phyloP scores from a whole-genome alignment of 169 alveolate genomes.

The Cryptosporidium muris region DNA sequence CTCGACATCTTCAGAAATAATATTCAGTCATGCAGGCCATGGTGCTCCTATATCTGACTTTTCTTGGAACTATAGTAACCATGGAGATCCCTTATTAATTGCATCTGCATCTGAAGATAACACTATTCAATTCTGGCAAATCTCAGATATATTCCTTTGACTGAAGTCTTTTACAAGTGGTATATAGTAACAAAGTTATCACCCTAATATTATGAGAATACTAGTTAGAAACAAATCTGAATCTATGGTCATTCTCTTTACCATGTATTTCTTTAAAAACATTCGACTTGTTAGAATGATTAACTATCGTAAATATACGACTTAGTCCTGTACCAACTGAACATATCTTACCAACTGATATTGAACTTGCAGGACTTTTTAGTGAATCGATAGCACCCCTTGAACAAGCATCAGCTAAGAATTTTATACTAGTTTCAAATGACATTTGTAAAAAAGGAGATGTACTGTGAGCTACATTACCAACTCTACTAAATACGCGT shows the following conservation, averaged over 20 bases:
- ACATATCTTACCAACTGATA: constrained; percentile 52
- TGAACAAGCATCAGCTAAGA: constrained; percentile 89
- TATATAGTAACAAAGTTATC: neutral
- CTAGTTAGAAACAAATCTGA: neutral
- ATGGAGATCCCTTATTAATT: constrained; percentile 78
- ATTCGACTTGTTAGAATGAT: neutral
- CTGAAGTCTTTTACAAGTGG: neutral
- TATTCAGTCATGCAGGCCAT: constrained; percentile 85
- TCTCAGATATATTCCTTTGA: constrained; percentile 15
- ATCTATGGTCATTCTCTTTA: too few relatives aligned
- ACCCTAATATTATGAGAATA: neutral
- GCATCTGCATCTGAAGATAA: constrained; percentile 85
- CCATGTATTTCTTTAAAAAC: neutral
- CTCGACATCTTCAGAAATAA: constrained; percentile 26
- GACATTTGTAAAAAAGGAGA: constrained; percentile 97
- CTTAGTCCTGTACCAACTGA: constrained; percentile 56
- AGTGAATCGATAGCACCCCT: constrained; percentile 79
- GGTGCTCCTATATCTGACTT: constrained; percentile 81
- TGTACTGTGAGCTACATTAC: constrained; percentile 28
- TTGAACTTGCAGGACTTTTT: constrained; percentile 80
- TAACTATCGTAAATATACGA: constrained; percentile 34
- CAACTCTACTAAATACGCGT: constrained; percentile 85
- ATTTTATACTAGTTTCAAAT: constrained; percentile 95
- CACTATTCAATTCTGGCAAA: constrained; percentile 83
- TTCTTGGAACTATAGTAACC: constrained; percentile 78